Evolutionary conservation across 139 green algal genomes (phyloP).

Genomic region (Trebouxia sp.): DNA sequence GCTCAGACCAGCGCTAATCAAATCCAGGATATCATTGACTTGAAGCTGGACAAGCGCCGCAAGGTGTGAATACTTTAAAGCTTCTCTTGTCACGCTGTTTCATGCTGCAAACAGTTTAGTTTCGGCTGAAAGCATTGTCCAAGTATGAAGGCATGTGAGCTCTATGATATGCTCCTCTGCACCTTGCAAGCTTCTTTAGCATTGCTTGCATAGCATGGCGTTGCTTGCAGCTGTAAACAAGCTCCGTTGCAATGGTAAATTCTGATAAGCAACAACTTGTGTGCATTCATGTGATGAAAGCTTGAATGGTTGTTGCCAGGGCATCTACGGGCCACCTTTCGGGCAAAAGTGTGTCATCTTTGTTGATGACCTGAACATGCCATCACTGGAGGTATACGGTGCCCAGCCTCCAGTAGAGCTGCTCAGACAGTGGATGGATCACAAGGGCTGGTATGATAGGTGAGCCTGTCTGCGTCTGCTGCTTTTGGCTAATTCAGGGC

Average conservation of each 20-base stretch:
- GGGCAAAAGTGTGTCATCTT: constrained; percentile 69
- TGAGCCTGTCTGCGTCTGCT: no score
- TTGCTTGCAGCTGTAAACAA: no score
- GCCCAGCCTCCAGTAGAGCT: constrained; percentile 76
- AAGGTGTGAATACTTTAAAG: constrained; percentile 37
- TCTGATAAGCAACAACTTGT: no score
- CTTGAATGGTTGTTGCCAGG: no score
- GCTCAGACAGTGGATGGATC: constrained; percentile 71
- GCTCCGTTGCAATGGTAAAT: no score
- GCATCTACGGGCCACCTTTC: constrained; percentile 63
- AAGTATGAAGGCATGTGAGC: neutral
- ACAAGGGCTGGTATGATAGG: constrained; percentile 70
- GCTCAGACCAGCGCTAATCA: constrained; percentile 69
- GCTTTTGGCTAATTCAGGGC: no score
- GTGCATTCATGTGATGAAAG: no score
- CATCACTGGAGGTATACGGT: constrained; percentile 69
- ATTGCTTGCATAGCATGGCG: no score
- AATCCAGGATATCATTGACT: constrained; percentile 70
- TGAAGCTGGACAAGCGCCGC: constrained; percentile 69
- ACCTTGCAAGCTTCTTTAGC: no score
- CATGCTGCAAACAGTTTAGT: neutral
- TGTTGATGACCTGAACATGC: constrained; percentile 87
- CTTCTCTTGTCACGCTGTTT: neutral
- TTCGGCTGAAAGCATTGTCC: neutral
- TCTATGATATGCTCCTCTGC: no score